Evolutionary conservation across 1,284 basidiomycete genomes (phyloP), one percentile per base, ranked within the genome.

Genomic region (Veloporphyrellus conicus): DNA sequence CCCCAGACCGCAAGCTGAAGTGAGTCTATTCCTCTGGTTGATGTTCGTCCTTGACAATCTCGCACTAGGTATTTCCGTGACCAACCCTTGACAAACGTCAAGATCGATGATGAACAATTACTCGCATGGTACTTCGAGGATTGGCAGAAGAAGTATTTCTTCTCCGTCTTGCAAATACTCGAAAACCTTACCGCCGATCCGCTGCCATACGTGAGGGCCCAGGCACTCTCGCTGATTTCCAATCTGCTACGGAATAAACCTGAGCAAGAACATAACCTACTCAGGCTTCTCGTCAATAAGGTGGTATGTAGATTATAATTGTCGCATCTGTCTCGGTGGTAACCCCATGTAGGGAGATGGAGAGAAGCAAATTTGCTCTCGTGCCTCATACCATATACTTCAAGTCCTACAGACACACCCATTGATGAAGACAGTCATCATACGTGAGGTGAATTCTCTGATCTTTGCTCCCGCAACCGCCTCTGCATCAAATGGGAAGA

Each of bases 121-220:
- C 62, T 93, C 10, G 54, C 89, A 3, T 99, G 87, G 84, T 87
- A 87, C 53, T 99, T 95, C 65, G 96, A 99, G 66, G 94, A 99
- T 61, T 94, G 91, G 84, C 70, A 98, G 47, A 99, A 99, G 71
- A 93, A 93, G 59, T 97, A 87, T 68, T 98, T 96, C 74, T 98
- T 96, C 71, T 84, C 84, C 15, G 73, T 98, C 38, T 78, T 99
- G 8, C 90, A 96, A 64, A 80, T 90, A 34, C 80, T 99, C 33
- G 95, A 99, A 79, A 79, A 77, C 2, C 78, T 95, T 48, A 88
- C 91, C 2, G 78, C 92, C 51, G 95, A 98, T 64, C 83, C 91
- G 0, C 78, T 99, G 2, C 76, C 84, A 3, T 98, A 96, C 60
- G 86, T 96, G 45, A 84, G 93, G 42, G 90, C 79, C 1, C 90